phyloP scores from a whole-genome alignment of 805 yeast species.

The Peterozyma xylosa region DNA sequence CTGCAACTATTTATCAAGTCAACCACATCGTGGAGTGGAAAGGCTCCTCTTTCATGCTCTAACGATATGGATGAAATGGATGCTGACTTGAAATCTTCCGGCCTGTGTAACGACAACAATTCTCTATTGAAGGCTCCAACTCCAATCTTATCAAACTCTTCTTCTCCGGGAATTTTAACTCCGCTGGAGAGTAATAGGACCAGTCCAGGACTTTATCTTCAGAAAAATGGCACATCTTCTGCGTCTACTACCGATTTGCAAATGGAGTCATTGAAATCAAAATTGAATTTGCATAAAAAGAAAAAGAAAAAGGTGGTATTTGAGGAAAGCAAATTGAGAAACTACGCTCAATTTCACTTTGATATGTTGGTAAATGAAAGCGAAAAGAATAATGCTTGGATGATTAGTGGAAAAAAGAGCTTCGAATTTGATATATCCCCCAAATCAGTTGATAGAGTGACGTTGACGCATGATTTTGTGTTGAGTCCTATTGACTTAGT shows the following conservation, averaged over 20 bases:
- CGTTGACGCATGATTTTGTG: constrained; percentile 1
- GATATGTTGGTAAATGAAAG: constrained; percentile 36
- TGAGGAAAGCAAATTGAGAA: constrained; percentile 14
- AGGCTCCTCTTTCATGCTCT: not conserved
- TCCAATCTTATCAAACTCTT: constrained; percentile 2
- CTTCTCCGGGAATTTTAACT: constrained; percentile 6
- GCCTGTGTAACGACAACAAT: too few species aligned
- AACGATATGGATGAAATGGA: not conserved
- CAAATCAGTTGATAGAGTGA: not conserved
- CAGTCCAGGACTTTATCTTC: not conserved
- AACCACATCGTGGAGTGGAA: constrained; percentile 32
- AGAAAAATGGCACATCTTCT: constrained; percentile 2
- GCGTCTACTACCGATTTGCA: constrained; percentile 6
- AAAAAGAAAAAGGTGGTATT: constrained; percentile 21
- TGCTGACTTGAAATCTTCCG: not conserved
- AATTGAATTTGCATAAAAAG: constrained; percentile 4
- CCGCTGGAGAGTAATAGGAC: not conserved
- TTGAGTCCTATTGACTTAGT: constrained; percentile 27
- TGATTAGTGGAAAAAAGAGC: constrained; percentile 64
- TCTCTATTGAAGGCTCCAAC: constrained; percentile 3
- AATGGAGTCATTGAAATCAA: not conserved
- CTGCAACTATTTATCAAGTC: constrained; percentile 36
- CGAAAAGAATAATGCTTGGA: constrained; percentile 37
- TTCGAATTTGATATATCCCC: constrained; percentile 36
- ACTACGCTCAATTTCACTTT: constrained; percentile 7